Base-by-base conservation (phyloP, 1,284 basidiomycete species). In the Rhodotorula mucilaginosa region DNA sequence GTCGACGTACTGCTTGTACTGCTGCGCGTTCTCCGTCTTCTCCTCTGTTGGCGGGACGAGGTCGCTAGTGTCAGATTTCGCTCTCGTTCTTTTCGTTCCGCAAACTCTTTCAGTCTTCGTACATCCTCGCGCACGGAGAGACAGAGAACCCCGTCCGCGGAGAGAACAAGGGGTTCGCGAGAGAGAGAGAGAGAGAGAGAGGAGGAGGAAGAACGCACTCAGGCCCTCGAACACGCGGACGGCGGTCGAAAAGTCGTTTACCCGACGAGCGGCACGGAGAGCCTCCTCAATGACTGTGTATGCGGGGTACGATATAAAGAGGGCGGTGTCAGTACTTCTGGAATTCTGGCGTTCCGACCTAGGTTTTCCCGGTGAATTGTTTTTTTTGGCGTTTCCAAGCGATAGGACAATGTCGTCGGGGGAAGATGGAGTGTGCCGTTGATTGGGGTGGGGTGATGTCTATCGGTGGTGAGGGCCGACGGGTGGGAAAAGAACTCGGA, bases 181-280 rank as follows among this genome's bases (percentile, higher is more conserved):
- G 18, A 29, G n/a, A 26, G 26, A 26, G 26, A 26, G 26, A 26
- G 26, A 26, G 26, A 26, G 26, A 26, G 26, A 26, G 26, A 26
- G 21, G 12, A 47, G 51, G 23, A 29, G 12, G 16, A 2, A 15
- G 34, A 10, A 63, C 62, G 51, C 39, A 63, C 62, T 58, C 58
- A 65, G 68, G 19, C 83, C 83, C 73, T 83, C 95, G 80, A 98
- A 93, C 80, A 98, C 88, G 76, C 96, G 86, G 74, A 98, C 93
- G 65, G 96, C 96, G 60, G 96, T 98, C 61, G 94, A 90, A 82
- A 91, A 98, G 86, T 97, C 94, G 84, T 98, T 91, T 76, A 97
- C 93, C 79, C 94, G 88, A 78, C 96, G 87, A 52, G 92, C 88
- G 65, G 94, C 93, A 72, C 89, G 88, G 75, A 98, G 85, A 56